phyloP scores from a whole-genome alignment of 192 early-diverging fungal genomes.

The Podila verticillata region DNA sequence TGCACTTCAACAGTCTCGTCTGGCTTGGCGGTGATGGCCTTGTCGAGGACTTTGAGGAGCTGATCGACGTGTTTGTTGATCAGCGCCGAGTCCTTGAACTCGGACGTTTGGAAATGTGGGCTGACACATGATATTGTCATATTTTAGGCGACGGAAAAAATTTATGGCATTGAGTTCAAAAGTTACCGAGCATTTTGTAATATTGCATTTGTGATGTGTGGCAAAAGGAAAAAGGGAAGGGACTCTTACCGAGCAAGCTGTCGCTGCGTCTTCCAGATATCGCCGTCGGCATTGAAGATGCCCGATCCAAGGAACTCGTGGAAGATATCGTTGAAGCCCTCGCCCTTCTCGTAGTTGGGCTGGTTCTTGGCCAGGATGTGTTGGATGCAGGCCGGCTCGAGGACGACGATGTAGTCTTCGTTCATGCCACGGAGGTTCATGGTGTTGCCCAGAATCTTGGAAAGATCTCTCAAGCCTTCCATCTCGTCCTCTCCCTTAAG shows the following conservation, averaged over 20 bases:
- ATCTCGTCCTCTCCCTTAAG: constrained; percentile 18
- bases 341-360: constrained; percentile 51
- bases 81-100: constrained; percentile 37
- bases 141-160: not conserved
- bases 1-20: constrained; percentile 26
- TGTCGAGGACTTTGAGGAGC: constrained; percentile 27
- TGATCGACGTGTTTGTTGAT: constrained; percentile 43
- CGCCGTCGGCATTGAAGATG: constrained; percentile 79
- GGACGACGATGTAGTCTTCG: constrained; percentile 34
- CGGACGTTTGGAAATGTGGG: constrained; percentile 46
- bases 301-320: constrained; percentile 70
- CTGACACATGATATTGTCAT: not conserved
- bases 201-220: not conserved
- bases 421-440: constrained; percentile 29
- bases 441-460: constrained; percentile 7
- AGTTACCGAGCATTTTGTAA: not conserved
- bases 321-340: constrained; percentile 51
- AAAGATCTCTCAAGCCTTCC: constrained; percentile 9
- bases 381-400: constrained; percentile 38
- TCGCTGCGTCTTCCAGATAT: constrained; percentile 68
- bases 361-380: constrained; percentile 47
- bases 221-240: not conserved
- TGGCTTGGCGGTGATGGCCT: constrained; percentile 15
- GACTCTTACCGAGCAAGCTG: constrained; percentile 53
- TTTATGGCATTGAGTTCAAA: not conserved